Conservation (phyloP, 2,329 filamentous ascomycete species). For the Beauveria medogensis region DNA sequence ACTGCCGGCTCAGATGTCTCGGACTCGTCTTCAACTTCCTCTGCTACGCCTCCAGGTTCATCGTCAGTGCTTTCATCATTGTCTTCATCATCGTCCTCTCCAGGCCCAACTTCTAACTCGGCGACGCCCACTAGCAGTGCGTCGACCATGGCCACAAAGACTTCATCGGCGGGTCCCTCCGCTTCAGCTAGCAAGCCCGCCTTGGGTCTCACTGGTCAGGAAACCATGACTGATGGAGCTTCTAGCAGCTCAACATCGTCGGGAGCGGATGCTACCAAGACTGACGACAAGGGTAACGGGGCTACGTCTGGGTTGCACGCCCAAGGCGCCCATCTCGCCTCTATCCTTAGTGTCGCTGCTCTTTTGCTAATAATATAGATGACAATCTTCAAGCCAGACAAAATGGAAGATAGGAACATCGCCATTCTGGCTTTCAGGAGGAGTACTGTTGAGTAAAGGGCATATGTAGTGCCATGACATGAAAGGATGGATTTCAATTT, state of each 20-base stretch:
- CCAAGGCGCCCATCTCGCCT: neutral
- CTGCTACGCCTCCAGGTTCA: slow-evolving; percentile 1
- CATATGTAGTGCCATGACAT: slow-evolving; percentile 9
- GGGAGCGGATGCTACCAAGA: slow-evolving; percentile 1
- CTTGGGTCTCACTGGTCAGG: slow-evolving; percentile 17
- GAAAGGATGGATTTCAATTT: neutral
- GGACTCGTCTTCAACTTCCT: neutral
- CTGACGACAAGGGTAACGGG: slow-evolving; percentile 2
- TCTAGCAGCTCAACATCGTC: neutral
- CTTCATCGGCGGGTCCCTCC: neutral
- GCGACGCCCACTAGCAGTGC: slow-evolving; percentile 6
- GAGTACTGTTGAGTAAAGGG: neutral
- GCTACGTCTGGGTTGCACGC: neutral
- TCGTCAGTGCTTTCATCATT: slow-evolving; percentile 12
- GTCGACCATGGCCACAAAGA: neutral
- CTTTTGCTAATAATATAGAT: neutral
- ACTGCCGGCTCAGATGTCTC: slow-evolving; percentile 8
- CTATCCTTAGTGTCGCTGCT: neutral
- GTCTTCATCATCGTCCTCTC: neutral
- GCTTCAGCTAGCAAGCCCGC: slow-evolving; percentile 11
- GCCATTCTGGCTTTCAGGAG: neutral
- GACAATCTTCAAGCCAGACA: neutral
- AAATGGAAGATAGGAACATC: neutral
- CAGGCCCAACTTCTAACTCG: slow-evolving; percentile 7
- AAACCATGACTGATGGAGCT: slow-evolving; percentile 9